Evolutionary conservation across 2,329 filamentous ascomycete genomes (phyloP).

Genomic region (Cercospora janseana): DNA sequence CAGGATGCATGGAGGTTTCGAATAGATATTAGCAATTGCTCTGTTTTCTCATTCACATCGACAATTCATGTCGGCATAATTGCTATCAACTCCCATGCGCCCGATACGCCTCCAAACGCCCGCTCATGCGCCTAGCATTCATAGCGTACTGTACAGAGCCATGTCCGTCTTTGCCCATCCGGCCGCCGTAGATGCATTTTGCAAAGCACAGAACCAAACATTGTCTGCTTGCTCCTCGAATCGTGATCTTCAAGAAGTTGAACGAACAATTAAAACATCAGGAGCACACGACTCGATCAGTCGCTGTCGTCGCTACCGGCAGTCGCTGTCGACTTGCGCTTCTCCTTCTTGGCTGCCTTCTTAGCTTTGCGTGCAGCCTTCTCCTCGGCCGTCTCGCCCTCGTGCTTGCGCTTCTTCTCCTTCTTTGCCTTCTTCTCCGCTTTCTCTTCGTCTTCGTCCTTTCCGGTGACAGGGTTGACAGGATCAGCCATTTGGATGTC

Average conservation of each 20-base stretch:
- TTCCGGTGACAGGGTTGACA: constrained; percentile 32
- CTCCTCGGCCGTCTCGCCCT: constrained; percentile 48
- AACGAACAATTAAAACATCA: not conserved
- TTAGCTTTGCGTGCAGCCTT: constrained; percentile 56
- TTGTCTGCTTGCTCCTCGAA: not conserved
- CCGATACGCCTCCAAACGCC: constrained; percentile 16
- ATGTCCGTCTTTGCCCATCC: constrained; percentile 7
- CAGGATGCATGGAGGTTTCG: no score
- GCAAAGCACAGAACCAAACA: constrained; percentile 10
- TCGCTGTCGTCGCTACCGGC: constrained; percentile 34
- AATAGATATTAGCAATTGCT: constrained; percentile 1
- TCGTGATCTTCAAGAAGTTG: not conserved
- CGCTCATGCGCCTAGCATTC: constrained; percentile 15
- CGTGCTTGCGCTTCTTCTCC: constrained; percentile 51
- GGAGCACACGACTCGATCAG: constrained; percentile 8
- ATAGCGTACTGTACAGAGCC: constrained; percentile 21
- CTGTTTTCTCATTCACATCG: not conserved
- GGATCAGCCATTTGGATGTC: constrained; percentile 41
- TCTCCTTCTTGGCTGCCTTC: constrained; percentile 81
- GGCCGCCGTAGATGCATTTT: constrained; percentile 5
- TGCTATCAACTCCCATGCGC: constrained; percentile 16
- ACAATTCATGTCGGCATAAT: constrained; percentile 8
- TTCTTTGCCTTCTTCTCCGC: constrained; percentile 33
- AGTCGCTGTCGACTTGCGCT: constrained; percentile 30
- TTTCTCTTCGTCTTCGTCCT: constrained; percentile 32